Evolutionary conservation across 352 stramenopile species (phyloP), one percentile per base, ranked within the genome.

Genomic region (Phytopythium mirpurense): DNA sequence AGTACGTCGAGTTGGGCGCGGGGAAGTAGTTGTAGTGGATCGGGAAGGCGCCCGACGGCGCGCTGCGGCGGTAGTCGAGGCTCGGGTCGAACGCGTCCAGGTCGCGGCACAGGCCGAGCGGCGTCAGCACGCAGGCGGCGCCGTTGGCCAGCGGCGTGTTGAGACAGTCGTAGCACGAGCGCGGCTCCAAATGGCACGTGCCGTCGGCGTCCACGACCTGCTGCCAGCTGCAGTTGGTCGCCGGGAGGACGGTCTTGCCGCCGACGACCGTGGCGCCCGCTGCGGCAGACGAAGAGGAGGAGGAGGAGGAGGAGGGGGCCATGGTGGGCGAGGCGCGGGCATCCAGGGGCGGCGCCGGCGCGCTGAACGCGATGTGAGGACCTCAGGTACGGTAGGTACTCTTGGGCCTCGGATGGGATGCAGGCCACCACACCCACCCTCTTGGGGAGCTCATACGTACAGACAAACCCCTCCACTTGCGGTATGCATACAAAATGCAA

Each of bases 21-120:
- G 69, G 61, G 46, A 87, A 87, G 54, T 80, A 83, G 72, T 85
- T 87, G 64, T 75, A 72, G 37, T 77, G 71, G 50, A 75, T 68
- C 36, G 71, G 72, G 36, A 68, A 83, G 10, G 43, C 57, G 21
- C 56, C 52, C 0, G 68, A 58, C 7, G 66, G 55, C 27, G 68
- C 70, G 2, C 34, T n/a, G 26, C 73, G 71, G 0, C 62, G 62
- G 55, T 83, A 87, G 67, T 87, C 76, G 38, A 70, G 59, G n/a
- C 38, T 65, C 9, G 63, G 57, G 49, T 83, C 57, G 57, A 85
- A 87, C 23, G 61, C 56, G 5, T 57, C 62, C 24, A 74, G 68
- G 46, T 65, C 58, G 23, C 63, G 42, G 41, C 76, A 87, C 3
- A 83, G 47, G 29, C 76, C 76, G 21, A 53, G 44, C 5, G 76